phyloP scores from a whole-genome alignment of 257 asterid genomes.

The Solanum piurae region DNA sequence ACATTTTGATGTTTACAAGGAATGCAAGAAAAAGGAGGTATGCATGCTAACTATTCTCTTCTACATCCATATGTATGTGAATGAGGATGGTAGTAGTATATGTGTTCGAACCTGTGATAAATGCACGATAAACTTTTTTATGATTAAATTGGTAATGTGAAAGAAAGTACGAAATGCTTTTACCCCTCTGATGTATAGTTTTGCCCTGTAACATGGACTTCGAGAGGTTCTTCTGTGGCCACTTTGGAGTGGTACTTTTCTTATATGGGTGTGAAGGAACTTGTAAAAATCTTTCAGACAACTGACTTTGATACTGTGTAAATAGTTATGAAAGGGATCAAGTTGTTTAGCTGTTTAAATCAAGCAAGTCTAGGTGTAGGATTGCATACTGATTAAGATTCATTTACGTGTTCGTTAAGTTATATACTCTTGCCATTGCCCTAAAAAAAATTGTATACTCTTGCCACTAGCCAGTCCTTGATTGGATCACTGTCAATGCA shows the following conservation, averaged over 20 bases:
- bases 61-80: not conserved
- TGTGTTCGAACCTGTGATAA: not conserved
- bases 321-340: not conserved
- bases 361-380: not conserved
- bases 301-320: not conserved
- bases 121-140: not conserved
- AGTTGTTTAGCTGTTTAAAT: not conserved
- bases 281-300: not conserved
- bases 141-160: not conserved
- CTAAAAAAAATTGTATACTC: not conserved
- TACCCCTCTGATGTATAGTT: not conserved
- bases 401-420: not conserved
- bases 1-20: slow-evolving; percentile 87
- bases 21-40: slow-evolving; percentile 95
- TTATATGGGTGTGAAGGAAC: not conserved
- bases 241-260: not conserved
- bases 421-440: not conserved
- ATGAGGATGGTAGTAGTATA: not conserved
- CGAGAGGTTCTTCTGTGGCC: not conserved
- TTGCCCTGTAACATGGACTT: not conserved
- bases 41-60: not conserved
- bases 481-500: not conserved
- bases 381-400: not conserved
- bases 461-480: not conserved
- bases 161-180: not conserved